These are phyloP conservation scores for Laetiporus sulphureus DNA, from an alignment of 1,284 basidiomycete species.

Conservation along the genomic window DNA sequence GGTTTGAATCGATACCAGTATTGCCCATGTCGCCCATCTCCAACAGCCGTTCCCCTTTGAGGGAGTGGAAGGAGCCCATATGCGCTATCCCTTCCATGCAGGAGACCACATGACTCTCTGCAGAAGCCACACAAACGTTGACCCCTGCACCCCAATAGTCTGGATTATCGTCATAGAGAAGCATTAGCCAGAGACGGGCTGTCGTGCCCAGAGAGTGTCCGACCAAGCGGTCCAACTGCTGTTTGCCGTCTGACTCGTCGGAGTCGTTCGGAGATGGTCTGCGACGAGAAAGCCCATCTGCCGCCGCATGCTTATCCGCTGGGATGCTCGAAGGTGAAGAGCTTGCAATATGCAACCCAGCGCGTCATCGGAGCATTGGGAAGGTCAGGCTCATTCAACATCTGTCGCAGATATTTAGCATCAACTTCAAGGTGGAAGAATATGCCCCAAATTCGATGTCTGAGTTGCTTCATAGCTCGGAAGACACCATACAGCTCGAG, in stretches of 20 bases:
- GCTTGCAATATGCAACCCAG: conserved; percentile 26
- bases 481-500: conserved; percentile 31
- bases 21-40: too few species aligned
- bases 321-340: conserved; percentile 29
- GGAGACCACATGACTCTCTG: too few species aligned
- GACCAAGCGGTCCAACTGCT: conserved; percentile 4
- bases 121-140: too few species aligned
- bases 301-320: conserved; percentile 18
- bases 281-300: conserved; percentile 26
- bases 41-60: too few species aligned
- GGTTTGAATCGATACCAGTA: too few species aligned
- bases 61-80: too few species aligned
- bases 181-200: too few species aligned
- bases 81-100: too few species aligned
- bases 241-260: conserved; percentile 13
- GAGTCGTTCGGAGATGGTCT: conserved; percentile 13
- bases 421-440: conserved; percentile 29
- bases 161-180: too few species aligned
- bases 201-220: too few species aligned
- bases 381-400: conserved; percentile 27
- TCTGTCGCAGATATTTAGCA: conserved; percentile 27
- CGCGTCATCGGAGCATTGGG: conserved; percentile 29
- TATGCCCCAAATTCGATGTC: conserved; percentile 25
- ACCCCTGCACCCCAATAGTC: too few species aligned
- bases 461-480: conserved; percentile 24